Percentiles rank a stretch among this genome's conserved stretches.
Evolutionary conservation across 768 basidiomycete genomes (phyloP).

Genomic region (Lentinula lateritia): DNA sequence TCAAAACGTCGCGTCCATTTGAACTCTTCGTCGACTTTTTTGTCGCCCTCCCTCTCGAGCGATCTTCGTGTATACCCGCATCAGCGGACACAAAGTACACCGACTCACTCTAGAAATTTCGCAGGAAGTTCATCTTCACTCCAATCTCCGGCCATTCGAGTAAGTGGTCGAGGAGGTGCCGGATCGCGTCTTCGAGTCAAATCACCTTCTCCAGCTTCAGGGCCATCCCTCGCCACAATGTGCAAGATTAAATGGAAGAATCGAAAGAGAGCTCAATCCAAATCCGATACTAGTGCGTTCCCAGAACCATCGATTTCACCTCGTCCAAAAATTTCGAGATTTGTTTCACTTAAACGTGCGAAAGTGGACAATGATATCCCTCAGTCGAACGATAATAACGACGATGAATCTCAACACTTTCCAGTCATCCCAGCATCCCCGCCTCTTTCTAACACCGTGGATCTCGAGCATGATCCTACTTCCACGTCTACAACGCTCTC

Average conservation of each 20-base stretch:
- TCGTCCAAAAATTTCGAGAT: neutral
- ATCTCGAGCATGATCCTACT: neutral
- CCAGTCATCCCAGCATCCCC: neutral
- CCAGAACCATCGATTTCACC: too few species aligned
- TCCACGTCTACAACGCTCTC: neutral
- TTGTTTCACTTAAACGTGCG: neutral
- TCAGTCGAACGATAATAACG: neutral
- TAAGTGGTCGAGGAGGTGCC: constrained; percentile 1
- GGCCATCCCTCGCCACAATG: neutral
- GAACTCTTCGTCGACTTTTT: neutral
- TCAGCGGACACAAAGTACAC: neutral
- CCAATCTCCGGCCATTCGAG: neutral
- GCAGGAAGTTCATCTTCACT: neutral
- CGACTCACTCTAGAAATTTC: neutral
- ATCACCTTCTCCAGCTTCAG: neutral
- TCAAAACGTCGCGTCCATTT: neutral
- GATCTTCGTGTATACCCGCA: neutral
- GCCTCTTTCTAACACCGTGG: neutral
- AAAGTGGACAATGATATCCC: neutral
- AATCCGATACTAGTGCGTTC: neutral
- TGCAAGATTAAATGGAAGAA: neutral
- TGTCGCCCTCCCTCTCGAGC: neutral
- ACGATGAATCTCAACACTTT: neutral
- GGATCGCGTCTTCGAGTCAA: neutral
- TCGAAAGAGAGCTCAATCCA: neutral